These are phyloP conservation scores for Lanmaoa pseudosensibilis DNA, from an alignment of 768 basidiomycete genomes.

Conservation along the genomic window DNA sequence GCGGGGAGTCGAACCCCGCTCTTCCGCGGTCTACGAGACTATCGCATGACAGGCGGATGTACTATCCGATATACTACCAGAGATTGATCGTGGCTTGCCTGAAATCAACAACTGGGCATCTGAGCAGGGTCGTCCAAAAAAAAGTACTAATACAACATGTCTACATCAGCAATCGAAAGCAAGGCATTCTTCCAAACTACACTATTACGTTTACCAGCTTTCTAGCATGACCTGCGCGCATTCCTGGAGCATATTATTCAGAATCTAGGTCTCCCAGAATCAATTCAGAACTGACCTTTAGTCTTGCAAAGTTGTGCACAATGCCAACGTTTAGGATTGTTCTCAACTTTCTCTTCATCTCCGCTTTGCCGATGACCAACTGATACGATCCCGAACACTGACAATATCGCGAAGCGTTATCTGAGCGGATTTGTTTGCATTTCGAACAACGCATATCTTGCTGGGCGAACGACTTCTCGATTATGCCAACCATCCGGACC, in stretches of 20 bases:
- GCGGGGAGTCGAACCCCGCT: slow-evolving; percentile 49
- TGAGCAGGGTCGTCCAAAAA: background rate
- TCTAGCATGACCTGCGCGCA: slow-evolving; percentile 40
- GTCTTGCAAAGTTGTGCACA: slow-evolving; percentile 63
- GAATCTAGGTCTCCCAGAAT: background rate
- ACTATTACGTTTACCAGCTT: slow-evolving; percentile 32
- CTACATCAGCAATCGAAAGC: background rate
- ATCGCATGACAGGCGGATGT: slow-evolving; percentile 46
- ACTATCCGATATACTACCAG: slow-evolving; percentile 53
- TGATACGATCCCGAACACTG: slow-evolving; percentile 85
- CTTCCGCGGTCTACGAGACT: slow-evolving; percentile 31
- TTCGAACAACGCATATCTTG: slow-evolving; percentile 89
- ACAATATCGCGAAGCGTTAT: slow-evolving; percentile 84
- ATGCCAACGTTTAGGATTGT: slow-evolving; percentile 84
- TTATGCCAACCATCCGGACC: slow-evolving; percentile 67
- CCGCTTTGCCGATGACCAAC: slow-evolving; percentile 69
- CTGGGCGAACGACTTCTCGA: slow-evolving; percentile 76
- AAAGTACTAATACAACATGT: background rate
- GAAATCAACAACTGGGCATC: background rate
- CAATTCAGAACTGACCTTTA: slow-evolving; percentile 52
- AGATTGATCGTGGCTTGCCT: slow-evolving; percentile 13
- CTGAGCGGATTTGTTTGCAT: slow-evolving; percentile 88
- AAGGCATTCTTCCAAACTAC: background rate
- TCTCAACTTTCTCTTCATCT: slow-evolving; percentile 67
- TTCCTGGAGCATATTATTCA: slow-evolving; percentile 30